These are phyloP conservation scores for Glomus cerebriforme DNA, from an alignment of 192 early-diverging fungal species.

Conservation along the genomic window DNA sequence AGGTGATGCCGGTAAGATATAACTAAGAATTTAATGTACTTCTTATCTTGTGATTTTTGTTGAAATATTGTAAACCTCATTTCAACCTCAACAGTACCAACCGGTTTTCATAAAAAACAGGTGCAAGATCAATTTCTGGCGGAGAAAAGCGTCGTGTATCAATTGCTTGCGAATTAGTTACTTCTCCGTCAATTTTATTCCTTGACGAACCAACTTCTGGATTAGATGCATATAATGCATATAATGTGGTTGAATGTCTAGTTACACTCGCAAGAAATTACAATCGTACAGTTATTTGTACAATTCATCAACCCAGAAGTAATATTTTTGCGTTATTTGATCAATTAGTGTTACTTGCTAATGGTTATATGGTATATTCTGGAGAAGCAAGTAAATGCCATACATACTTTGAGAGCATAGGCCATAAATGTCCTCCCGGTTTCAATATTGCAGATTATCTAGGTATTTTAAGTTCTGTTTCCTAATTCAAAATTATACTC, in stretches of 20 bases:
- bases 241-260: conserved; percentile 91
- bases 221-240: conserved; percentile 90
- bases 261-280: conserved; percentile 64
- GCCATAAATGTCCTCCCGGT: conserved; percentile 81
- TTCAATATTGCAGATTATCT: conserved; percentile 93
- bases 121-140: conserved; percentile 81
- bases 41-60: not conserved
- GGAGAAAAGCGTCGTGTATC: conserved; percentile 92
- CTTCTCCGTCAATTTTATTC: conserved; percentile 88
- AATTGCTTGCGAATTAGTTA: conserved; percentile 93
- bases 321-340: conserved; percentile 93
- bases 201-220: conserved; percentile 85
- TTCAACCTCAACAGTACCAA: not conserved
- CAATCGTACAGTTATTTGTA: conserved; percentile 83
- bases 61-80: not conserved
- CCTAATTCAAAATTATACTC: not conserved
- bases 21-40: not conserved
- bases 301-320: conserved; percentile 93
- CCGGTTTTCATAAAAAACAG: conserved; percentile 27
- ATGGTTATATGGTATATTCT: conserved; percentile 81
- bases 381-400: conserved; percentile 67
- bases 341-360: conserved; percentile 80
- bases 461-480: conserved; percentile 69
- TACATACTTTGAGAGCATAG: conserved; percentile 72
- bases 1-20: conserved; percentile 53